Evolutionary conservation across 768 basidiomycete genomes (phyloP).

Genomic region (Termitomyces sp.): DNA sequence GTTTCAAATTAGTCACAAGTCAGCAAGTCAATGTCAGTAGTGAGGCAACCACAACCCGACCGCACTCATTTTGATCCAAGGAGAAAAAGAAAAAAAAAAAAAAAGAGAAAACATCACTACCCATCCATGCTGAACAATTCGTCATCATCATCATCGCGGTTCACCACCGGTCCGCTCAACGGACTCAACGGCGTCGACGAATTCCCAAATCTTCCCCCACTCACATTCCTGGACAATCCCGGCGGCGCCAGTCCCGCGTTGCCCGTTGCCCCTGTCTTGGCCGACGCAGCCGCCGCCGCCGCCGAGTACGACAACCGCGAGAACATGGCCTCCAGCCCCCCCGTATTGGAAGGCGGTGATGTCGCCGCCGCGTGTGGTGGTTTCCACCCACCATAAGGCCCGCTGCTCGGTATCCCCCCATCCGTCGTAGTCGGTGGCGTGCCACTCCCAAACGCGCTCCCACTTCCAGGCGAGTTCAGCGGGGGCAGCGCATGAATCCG

Average conservation of each 20-base stretch:
- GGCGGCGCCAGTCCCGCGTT: constrained; percentile 24
- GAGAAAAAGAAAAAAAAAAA: neutral
- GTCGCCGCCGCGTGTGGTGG: constrained; percentile 8
- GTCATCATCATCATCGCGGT: constrained; percentile 59
- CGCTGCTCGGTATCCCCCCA: constrained; percentile 15
- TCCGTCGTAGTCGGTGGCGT: constrained; percentile 10
- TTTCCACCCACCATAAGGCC: constrained; percentile 23
- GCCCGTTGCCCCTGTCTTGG: constrained; percentile 11
- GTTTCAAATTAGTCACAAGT: neutral
- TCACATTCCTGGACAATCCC: constrained; percentile 31
- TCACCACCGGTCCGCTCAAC: constrained; percentile 52
- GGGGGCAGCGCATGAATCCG: constrained; percentile 74
- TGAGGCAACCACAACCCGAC: neutral
- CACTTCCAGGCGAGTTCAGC: constrained; percentile 26
- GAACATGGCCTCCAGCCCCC: constrained; percentile 45
- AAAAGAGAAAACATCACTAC: constrained; percentile 8
- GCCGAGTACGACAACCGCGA: constrained; percentile 53
- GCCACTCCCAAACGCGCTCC: constrained; percentile 15
- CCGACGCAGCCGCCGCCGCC: constrained; percentile 20
- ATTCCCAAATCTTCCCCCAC: constrained; percentile 28
- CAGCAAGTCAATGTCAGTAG: neutral
- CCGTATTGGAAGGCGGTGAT: constrained; percentile 11
- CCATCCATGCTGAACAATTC: constrained; percentile 68
- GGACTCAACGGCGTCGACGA: constrained; percentile 44
- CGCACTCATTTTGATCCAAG: constrained; percentile 1